Conservation (phyloP, 139 green algal genomes). For the Chlamydomonas sphaeroides region DNA sequence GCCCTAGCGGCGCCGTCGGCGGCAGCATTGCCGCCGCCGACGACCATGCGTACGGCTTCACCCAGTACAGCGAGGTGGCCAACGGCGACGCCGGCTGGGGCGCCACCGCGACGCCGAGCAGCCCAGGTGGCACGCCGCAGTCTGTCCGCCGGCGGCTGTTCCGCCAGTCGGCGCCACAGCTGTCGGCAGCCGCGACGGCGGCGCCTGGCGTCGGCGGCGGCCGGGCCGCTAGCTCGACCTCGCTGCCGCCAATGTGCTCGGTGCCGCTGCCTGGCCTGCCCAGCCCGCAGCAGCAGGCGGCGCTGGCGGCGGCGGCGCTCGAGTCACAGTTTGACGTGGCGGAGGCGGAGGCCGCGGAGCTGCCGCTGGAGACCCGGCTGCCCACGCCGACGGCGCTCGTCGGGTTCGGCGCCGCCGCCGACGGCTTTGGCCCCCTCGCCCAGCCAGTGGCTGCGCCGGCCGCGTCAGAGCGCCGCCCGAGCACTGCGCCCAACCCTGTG, state of each 20-base stretch:
- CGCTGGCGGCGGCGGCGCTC: not conserved
- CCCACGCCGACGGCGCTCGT: not conserved
- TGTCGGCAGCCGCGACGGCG: too few relatives aligned
- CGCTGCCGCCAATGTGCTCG: not conserved
- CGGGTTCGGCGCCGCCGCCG: not conserved
- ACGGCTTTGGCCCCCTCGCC: too few relatives aligned
- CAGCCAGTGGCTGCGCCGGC: not conserved
- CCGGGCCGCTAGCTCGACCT: too few relatives aligned
- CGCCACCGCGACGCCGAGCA: too few relatives aligned
- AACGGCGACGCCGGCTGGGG: too few relatives aligned
- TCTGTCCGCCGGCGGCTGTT: not conserved
- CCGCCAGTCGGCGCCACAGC: slow-evolving; percentile 11
- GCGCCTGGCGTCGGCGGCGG: too few relatives aligned
- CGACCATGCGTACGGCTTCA: too few relatives aligned
- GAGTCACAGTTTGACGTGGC: slow-evolving; percentile 23
- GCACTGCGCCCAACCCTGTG: not conserved
- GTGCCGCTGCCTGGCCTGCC: slow-evolving; percentile 14
- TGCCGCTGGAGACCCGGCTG: slow-evolving; percentile 25
- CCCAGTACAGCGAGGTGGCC: too few relatives aligned
- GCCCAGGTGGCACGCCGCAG: too few relatives aligned
- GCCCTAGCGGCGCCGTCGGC: too few relatives aligned
- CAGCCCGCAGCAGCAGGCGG: not conserved
- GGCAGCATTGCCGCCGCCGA: too few relatives aligned
- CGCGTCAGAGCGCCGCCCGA: not conserved
- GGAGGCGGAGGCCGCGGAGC: slow-evolving; percentile 7